Percentiles rank a stretch among this genome's conserved stretches.
Conservation (phyloP, 2,329 filamentous ascomycete genomes). For the Hymenotorrendiella dingleyae region DNA sequence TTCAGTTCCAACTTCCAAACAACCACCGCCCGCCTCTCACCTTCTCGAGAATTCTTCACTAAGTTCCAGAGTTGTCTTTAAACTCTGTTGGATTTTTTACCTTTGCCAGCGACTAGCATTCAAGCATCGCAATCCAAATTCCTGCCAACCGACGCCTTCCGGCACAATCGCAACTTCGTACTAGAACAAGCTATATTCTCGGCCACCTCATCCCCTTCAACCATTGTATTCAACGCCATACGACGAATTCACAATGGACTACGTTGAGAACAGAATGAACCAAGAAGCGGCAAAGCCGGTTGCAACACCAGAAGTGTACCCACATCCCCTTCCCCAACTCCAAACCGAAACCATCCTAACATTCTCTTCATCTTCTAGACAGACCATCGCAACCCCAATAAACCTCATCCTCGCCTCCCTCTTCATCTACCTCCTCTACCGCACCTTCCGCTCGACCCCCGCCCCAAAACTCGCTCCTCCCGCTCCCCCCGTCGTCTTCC, state of each 20-base stretch:
- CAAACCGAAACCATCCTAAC: conserved; percentile 1
- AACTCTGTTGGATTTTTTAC: no score
- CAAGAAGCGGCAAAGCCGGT: conserved; percentile 27
- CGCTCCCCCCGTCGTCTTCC: conserved; percentile 55
- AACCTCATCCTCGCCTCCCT: conserved; percentile 54
- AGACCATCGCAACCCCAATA: conserved; percentile 50
- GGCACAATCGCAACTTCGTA: no score
- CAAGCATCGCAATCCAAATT: no score
- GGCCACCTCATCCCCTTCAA: no score
- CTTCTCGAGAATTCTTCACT: no score
- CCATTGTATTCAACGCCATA: no score
- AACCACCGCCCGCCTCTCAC: no score
- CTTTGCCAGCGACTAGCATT: no score
- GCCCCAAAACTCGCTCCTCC: conserved; percentile 44
- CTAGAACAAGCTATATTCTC: no score
- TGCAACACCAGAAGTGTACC: conserved; percentile 29
- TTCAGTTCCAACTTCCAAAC: no score
- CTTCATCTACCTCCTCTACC: conserved; percentile 53
- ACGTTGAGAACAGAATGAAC: conserved; percentile 32
- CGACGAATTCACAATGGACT: conserved; percentile 30
- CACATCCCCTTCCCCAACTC: neutral
- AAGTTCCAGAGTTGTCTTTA: no score
- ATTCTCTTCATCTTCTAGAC: conserved; percentile 13
- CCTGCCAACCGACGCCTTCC: no score
- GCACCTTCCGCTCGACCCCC: conserved; percentile 45